Conservation (phyloP, 306 rosid species). For the Ormosia semicastrata region DNA sequence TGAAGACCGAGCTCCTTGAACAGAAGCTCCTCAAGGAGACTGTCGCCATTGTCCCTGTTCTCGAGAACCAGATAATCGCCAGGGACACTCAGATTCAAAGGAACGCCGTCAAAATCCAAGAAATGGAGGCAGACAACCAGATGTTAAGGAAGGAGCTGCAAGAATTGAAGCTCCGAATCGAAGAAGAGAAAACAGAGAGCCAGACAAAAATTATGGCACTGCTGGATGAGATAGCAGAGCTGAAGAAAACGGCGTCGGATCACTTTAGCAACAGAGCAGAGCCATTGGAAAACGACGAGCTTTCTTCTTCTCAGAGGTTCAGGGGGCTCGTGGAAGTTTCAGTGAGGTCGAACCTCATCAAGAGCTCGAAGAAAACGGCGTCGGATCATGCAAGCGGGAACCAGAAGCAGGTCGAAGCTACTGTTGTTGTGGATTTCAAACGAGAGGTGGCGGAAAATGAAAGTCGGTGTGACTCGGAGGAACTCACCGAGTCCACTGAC, state of each 20-base stretch:
- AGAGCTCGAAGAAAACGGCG: constrained; percentile 46
- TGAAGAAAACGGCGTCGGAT: constrained; percentile 48
- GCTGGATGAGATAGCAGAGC: constrained; percentile 60
- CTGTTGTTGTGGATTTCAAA: constrained; percentile 41
- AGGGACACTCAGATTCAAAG: constrained; percentile 41
- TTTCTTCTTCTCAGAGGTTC: constrained; percentile 56
- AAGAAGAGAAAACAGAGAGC: constrained; percentile 36
- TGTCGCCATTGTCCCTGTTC: constrained; percentile 66
- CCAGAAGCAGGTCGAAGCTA: constrained; percentile 37
- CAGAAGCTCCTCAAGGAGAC: constrained; percentile 73
- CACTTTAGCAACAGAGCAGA: constrained; percentile 26
- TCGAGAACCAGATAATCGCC: constrained; percentile 55
- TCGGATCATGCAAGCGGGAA: constrained; percentile 16
- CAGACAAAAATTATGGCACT: constrained; percentile 37
- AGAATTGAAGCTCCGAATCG: constrained; percentile 21
- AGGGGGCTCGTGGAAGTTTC: constrained; percentile 61
- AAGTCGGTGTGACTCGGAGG: constrained; percentile 63
- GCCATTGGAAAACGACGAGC: constrained; percentile 36
- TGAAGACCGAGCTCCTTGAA: constrained; percentile 77
- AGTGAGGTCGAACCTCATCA: constrained; percentile 51
- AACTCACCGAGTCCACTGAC: constrained; percentile 50
- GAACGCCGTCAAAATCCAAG: constrained; percentile 25
- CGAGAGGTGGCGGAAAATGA: constrained; percentile 48
- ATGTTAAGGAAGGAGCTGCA: constrained; percentile 35
- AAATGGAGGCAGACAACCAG: constrained; percentile 52